These are phyloP conservation scores for Helichrysum umbraculigerum DNA, from an alignment of 129 eudicot genomes.

Conservation along the genomic window DNA sequence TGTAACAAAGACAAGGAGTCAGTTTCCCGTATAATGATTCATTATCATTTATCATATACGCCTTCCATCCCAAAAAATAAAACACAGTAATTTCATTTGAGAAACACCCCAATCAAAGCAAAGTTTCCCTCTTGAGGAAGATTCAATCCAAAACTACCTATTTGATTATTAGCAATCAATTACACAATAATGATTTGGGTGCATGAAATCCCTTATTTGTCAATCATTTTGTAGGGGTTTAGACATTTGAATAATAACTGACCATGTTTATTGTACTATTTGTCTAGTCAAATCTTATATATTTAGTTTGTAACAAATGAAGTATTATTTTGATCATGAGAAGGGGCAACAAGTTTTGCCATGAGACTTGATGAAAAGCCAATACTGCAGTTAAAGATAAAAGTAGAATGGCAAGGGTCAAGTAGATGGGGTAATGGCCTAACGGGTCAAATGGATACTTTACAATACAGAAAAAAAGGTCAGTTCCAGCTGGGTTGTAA, in stretches of 20 bases:
- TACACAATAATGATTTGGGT: background rate
- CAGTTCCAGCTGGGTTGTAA: background rate
- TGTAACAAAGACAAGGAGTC: background rate
- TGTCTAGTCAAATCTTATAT: background rate
- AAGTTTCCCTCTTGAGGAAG: background rate
- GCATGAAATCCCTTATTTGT: background rate
- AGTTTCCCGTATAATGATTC: background rate
- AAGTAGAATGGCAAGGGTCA: background rate
- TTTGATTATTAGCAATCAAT: background rate
- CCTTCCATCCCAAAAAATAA: background rate
- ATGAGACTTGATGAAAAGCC: background rate
- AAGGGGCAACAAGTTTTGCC: background rate
- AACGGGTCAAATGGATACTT: background rate
- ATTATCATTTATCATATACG: background rate
- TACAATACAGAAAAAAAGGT: background rate
- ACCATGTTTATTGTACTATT: background rate
- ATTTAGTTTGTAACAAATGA: background rate
- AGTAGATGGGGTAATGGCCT: background rate
- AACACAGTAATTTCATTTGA: background rate
- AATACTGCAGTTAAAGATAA: background rate
- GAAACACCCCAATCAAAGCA: background rate
- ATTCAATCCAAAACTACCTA: background rate
- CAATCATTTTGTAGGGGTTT: background rate
- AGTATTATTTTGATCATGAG: background rate
- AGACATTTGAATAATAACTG: background rate